These are phyloP conservation scores for Thymus mandschuricus DNA, from an alignment of 257 asterid species.

Conservation along the genomic window DNA sequence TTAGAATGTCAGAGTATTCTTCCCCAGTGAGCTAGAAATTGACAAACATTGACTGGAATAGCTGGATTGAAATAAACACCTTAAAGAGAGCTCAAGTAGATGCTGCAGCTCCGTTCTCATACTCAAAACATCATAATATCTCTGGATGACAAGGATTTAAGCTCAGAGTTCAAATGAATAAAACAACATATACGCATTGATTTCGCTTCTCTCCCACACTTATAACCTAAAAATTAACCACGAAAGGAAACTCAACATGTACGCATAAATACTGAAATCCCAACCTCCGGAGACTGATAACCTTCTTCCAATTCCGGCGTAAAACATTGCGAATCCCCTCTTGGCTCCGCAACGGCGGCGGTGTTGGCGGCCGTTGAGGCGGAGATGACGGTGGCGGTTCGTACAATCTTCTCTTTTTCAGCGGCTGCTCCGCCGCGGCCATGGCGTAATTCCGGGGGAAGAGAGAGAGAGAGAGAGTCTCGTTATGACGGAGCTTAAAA, in stretches of 20 bases:
- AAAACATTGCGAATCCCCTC: slow-evolving; percentile 82
- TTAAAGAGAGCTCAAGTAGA: too few species aligned
- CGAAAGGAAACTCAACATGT: not conserved
- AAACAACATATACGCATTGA: slow-evolving; percentile 5
- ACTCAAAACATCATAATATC: slow-evolving; percentile 7
- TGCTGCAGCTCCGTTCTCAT: not conserved
- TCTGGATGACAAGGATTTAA: not conserved
- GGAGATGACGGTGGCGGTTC: slow-evolving; percentile 55
- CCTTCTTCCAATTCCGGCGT: slow-evolving; percentile 67
- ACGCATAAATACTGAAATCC: slow-evolving; percentile 17
- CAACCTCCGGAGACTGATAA: slow-evolving; percentile 80
- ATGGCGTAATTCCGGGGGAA: slow-evolving; percentile 21
- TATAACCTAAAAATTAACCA: slow-evolving; percentile 9
- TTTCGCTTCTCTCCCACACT: slow-evolving; percentile 2
- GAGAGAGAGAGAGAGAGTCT: slow-evolving; percentile 6
- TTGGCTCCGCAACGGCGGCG: slow-evolving; percentile 62
- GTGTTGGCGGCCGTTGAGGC: slow-evolving; percentile 54
- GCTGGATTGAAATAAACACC: too few species aligned
- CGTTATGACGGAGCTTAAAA: not conserved
- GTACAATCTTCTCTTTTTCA: slow-evolving; percentile 51
- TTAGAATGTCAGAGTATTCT: too few species aligned
- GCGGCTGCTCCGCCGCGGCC: slow-evolving; percentile 60
- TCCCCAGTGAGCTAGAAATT: too few species aligned
- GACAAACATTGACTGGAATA: too few species aligned
- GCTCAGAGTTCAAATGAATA: slow-evolving; percentile 11